Percentiles rank a stretch among this genome's conserved stretches.
Conservation (phyloP, 306 rosid species). For the Prunus mongolica region DNA sequence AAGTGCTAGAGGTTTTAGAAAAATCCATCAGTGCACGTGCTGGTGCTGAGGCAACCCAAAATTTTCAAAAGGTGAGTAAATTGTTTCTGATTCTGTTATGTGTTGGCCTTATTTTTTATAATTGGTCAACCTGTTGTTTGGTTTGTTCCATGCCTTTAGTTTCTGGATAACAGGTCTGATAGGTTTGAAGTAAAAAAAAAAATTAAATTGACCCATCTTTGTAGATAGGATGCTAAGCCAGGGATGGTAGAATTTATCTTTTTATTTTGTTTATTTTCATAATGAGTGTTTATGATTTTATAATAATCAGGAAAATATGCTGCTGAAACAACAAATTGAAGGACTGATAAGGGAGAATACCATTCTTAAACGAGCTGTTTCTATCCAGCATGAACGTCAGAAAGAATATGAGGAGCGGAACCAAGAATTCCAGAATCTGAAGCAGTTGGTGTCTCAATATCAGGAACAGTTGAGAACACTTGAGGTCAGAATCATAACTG, state of each 20-base stretch:
- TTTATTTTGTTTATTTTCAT: background rate
- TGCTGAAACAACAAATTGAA: constrained; percentile 78
- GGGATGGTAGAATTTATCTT: too few species aligned
- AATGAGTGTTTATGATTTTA: constrained; percentile 10
- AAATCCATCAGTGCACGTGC: constrained; percentile 66
- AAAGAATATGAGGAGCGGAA: constrained; percentile 57
- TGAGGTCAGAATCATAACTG: constrained; percentile 54
- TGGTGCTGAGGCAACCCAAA: constrained; percentile 59
- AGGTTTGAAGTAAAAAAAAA: background rate
- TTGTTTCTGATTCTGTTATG: background rate
- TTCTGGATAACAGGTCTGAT: background rate
- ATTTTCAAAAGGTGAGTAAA: constrained; percentile 54
- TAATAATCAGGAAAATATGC: constrained; percentile 62
- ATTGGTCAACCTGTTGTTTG: background rate
- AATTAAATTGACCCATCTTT: background rate
- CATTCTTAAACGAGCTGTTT: constrained; percentile 77
- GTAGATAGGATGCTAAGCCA: too few species aligned
- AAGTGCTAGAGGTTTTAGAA: constrained; percentile 76
- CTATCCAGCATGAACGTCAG: constrained; percentile 78
- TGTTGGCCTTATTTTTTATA: background rate
- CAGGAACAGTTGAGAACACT: constrained; percentile 81
- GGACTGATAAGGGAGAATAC: constrained; percentile 65
- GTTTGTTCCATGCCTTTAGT: background rate
- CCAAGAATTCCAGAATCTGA: constrained; percentile 70
- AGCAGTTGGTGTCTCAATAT: constrained; percentile 75